Percentiles rank a stretch among this genome's conserved stretches.
These are phyloP conservation scores for Myxozyma geophila DNA, from an alignment of 805 yeast species.

Conservation along the genomic window DNA sequence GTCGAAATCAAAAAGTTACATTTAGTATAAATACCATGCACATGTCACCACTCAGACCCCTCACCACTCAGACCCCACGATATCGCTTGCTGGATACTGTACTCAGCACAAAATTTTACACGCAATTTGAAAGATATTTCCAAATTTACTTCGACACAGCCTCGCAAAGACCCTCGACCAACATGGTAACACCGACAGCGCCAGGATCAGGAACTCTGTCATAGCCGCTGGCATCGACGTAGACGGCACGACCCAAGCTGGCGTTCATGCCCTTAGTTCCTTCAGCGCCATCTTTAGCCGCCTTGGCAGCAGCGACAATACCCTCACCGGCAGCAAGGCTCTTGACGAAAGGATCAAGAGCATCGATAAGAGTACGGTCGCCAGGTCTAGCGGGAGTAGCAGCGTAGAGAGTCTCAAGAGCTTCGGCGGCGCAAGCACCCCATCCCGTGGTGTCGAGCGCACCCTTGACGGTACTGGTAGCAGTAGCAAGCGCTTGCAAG, in stretches of 20 bases:
- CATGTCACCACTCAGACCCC: no score
- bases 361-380: conserved; percentile 86
- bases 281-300: conserved; percentile 77
- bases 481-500: conserved; percentile 70
- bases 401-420: conserved; percentile 73
- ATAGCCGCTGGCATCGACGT: conserved; percentile 59
- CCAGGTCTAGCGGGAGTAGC: conserved; percentile 90
- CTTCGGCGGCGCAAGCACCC: conserved; percentile 50
- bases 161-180: conserved; percentile 51
- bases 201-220: conserved; percentile 83
- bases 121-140: no score
- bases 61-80: no score
- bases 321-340: conserved; percentile 58
- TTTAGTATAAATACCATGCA: no score
- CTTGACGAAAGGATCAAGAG: conserved; percentile 83
- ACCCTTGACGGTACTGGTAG: conserved; percentile 29
- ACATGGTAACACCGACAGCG: conserved; percentile 79
- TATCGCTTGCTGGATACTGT: no score
- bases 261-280: conserved; percentile 76
- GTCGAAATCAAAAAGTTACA: no score
- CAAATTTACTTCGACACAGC: not conserved
- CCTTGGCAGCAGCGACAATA: conserved; percentile 62
- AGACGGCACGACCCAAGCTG: conserved; percentile 91
- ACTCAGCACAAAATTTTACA: no score
- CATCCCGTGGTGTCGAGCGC: conserved; percentile 29